These are phyloP conservation scores for Rhynchospora tenuis DNA, from an alignment of 176 grass and related monocot species.

Conservation along the genomic window DNA sequence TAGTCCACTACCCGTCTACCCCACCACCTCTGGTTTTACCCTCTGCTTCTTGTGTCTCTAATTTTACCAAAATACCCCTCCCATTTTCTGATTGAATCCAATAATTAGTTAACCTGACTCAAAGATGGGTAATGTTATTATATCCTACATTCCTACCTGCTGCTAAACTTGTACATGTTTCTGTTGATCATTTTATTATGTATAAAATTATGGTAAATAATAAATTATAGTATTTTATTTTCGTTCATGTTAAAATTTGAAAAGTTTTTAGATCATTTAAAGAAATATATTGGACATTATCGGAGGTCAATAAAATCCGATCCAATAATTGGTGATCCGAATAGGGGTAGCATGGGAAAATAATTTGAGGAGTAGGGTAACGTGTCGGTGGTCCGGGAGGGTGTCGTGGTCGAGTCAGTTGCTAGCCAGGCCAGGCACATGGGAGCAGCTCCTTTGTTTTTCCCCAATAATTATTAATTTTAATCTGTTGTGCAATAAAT, in stretches of 20 bases:
- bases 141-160: no score
- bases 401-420: conserved; percentile 9
- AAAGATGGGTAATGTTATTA: no score
- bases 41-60: no score
- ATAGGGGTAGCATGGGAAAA: neutral
- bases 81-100: no score
- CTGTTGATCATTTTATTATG: no score
- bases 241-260: neutral
- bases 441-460: neutral
- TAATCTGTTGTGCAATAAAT: neutral
- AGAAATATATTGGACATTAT: neutral
- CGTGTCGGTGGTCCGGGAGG: conserved; percentile 1
- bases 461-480: neutral
- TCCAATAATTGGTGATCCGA: neutral
- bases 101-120: no score
- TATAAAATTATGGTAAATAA: no score
- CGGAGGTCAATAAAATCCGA: neutral
- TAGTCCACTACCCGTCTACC: no score
- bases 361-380: neutral
- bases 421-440: conserved; percentile 9
- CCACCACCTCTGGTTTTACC: no score
- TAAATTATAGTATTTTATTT: neutral
- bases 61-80: no score
- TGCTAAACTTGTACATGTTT: no score
- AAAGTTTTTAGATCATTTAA: neutral